A percentile compares a stretch with the other conserved stretches of the same genome.
phyloP scores from a whole-genome alignment of 805 yeast genomes.

The Candida ulmi region DNA sequence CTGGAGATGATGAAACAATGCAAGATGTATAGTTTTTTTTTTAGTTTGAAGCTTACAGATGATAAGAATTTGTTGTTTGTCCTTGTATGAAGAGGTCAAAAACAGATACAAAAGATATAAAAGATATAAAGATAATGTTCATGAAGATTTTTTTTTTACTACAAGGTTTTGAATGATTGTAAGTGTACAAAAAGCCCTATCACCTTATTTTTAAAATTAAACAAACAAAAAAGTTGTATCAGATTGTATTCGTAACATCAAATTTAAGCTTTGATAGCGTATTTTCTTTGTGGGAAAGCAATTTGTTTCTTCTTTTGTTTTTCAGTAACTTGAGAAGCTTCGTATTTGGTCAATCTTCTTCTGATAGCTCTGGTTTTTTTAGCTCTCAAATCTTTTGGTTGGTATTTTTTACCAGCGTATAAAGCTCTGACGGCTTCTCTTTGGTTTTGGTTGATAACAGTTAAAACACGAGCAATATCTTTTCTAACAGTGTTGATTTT shows the following conservation, averaged over 20 bases:
- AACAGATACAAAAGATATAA: too few species aligned
- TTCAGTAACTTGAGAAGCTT: conserved; percentile 75
- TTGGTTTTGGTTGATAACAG: conserved; percentile 94
- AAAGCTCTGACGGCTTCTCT: conserved; percentile 92
- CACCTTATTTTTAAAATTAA: conserved; percentile 21
- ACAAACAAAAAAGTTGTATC: conserved; percentile 7
- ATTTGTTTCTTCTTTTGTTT: conserved; percentile 87
- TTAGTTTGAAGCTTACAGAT: too few species aligned
- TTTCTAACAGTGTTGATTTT: conserved; percentile 96
- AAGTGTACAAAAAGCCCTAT: conserved; percentile 18
- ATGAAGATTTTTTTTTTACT: too few species aligned
- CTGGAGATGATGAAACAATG: conserved; percentile 14
- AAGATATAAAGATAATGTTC: too few species aligned
- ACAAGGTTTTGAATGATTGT: too few species aligned
- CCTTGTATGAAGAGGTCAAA: too few species aligned
- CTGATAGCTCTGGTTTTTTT: conserved; percentile 99
- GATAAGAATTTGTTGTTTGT: too few species aligned
- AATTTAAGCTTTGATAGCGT: conserved; percentile 94
- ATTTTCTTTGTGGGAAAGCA: conserved; percentile 98
- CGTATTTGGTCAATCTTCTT: conserved; percentile 88
- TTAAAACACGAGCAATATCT: conserved; percentile 97
- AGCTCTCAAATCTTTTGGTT: conserved; percentile 98
- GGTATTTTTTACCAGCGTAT: conserved; percentile 92
- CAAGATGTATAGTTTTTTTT: conserved; percentile 9
- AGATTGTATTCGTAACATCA: conserved; percentile 4